A percentile compares a stretch with the other conserved stretches of the same genome.
Evolutionary conservation across 176 grass and related monocot species (phyloP).

Genomic region (Aegilops bicornis): DNA sequence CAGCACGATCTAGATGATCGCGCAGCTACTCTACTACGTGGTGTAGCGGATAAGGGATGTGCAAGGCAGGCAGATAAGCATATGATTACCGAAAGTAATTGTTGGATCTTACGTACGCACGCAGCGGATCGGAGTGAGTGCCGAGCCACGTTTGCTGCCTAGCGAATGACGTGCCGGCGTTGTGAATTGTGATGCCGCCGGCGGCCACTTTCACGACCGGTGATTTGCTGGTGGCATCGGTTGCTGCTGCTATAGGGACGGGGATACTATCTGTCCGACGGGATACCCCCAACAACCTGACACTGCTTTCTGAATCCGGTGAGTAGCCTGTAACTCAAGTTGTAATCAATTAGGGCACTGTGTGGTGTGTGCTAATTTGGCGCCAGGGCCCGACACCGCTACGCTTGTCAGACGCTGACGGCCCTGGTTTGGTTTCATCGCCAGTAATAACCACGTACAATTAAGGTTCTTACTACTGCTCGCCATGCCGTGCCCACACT

Average conservation of each 20-base stretch:
- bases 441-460: background rate
- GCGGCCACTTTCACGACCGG: constrained; percentile 35
- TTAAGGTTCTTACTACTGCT: background rate
- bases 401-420: constrained; percentile 24
- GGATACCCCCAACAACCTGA: constrained; percentile 40
- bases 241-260: constrained; percentile 20
- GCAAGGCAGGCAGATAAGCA: background rate
- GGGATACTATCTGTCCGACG: constrained; percentile 20
- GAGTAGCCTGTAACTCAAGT: constrained; percentile 21
- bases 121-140: background rate
- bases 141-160: background rate
- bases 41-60: constrained; percentile 13
- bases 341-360: background rate
- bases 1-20: constrained; percentile 2
- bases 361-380: background rate
- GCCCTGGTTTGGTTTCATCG: background rate
- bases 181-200: background rate
- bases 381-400: constrained; percentile 8
- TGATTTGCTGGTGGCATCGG: constrained; percentile 37
- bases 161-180: background rate
- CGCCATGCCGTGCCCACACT: background rate
- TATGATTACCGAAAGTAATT: background rate
- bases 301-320: constrained; percentile 21
- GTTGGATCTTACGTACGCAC: background rate
- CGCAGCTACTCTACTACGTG: background rate